These are phyloP conservation scores for Candida michaelii DNA, from an alignment of 805 yeast genomes.

Conservation along the genomic window DNA sequence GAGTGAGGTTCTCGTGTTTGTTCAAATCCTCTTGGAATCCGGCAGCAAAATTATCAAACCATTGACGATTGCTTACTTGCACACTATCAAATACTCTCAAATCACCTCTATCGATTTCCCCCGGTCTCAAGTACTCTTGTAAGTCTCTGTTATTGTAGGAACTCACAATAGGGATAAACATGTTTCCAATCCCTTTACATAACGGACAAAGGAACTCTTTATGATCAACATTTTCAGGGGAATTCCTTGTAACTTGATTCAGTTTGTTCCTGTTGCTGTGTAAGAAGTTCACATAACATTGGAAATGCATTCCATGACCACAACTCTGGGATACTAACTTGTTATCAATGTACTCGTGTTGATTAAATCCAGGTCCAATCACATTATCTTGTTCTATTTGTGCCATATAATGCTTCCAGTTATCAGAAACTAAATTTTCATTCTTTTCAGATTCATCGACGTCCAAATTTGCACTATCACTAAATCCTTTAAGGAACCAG, in stretches of 20 bases:
- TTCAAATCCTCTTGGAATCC: constrained; percentile 24
- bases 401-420: constrained; percentile 40
- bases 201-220: constrained; percentile 86
- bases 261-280: constrained; percentile 54
- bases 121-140: constrained; percentile 20
- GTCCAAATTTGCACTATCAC: constrained; percentile 45
- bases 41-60: constrained; percentile 26
- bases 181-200: constrained; percentile 83
- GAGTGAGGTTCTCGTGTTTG: constrained; percentile 23
- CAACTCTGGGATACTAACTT: constrained; percentile 68
- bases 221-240: constrained; percentile 70
- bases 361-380: constrained; percentile 74
- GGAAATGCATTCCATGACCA: constrained; percentile 91
- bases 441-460: constrained; percentile 25
- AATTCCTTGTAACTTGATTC: constrained; percentile 76
- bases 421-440: constrained; percentile 21
- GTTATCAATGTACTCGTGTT: constrained; percentile 35
- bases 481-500: constrained; percentile 66
- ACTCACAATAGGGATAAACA: constrained; percentile 78
- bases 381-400: constrained; percentile 38
- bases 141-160: constrained; percentile 42
- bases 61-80: constrained; percentile 12
- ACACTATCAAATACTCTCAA: constrained; percentile 13
- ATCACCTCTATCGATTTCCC: constrained; percentile 5
- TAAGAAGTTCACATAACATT: constrained; percentile 68